Conservation (phyloP, 768 basidiomycete species). For the Amanita pseudoporphyria region DNA sequence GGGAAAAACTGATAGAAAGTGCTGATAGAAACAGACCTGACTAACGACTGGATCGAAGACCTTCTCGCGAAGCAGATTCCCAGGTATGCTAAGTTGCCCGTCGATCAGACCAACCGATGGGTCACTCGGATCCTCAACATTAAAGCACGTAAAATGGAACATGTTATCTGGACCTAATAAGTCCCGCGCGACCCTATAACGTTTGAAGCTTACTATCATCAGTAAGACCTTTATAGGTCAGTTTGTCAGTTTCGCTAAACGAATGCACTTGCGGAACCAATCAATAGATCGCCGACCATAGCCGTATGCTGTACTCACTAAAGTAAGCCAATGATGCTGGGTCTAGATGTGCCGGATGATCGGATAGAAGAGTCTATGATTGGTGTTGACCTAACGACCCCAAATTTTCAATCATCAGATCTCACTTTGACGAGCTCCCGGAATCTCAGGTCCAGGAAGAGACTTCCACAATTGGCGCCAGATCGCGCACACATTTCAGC, state of each 20-base stretch:
- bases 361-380: slow-evolving; percentile 45
- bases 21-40: slow-evolving; percentile 37
- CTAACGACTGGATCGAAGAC: slow-evolving; percentile 89
- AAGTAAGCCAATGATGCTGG: slow-evolving; percentile 76
- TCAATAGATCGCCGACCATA: slow-evolving; percentile 6
- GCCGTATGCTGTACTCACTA: slow-evolving; percentile 27
- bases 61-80: slow-evolving; percentile 65
- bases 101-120: slow-evolving; percentile 70
- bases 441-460: slow-evolving; percentile 85
- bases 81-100: slow-evolving; percentile 78
- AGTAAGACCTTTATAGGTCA: slow-evolving; percentile 57
- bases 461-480: slow-evolving; percentile 79
- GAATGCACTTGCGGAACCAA: slow-evolving; percentile 48
- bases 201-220: slow-evolving; percentile 55
- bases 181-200: neutral
- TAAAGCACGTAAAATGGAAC: slow-evolving; percentile 90
- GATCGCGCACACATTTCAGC: slow-evolving; percentile 86
- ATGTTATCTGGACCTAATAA: slow-evolving; percentile 44
- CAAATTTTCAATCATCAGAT: neutral
- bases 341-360: slow-evolving; percentile 82
- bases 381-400: slow-evolving; percentile 1
- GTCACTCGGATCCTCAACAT: slow-evolving; percentile 76
- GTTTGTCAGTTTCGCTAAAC: slow-evolving; percentile 84
- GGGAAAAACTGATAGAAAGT: neutral
- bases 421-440: slow-evolving; percentile 63